These are phyloP conservation scores for Trichoderma citrinoviride DNA, from an alignment of 2,329 filamentous ascomycete species.

Conservation along the genomic window DNA sequence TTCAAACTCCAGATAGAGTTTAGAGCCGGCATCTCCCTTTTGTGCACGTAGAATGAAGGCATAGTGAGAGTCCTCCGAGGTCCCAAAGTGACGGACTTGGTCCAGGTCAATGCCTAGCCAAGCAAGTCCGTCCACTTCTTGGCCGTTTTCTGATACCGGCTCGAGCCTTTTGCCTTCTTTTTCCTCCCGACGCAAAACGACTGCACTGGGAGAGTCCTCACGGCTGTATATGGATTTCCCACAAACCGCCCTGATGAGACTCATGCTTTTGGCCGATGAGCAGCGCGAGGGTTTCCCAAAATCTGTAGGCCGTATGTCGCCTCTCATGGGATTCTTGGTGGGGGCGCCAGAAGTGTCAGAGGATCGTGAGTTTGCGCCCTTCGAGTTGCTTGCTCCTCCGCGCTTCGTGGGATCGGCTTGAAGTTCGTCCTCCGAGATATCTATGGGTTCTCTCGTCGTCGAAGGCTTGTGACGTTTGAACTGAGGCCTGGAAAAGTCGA, in stretches of 20 bases:
- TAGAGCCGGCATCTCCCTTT: neutral
- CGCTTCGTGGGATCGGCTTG: slow-evolving; percentile 13
- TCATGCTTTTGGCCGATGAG: neutral
- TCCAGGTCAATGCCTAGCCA: slow-evolving; percentile 28
- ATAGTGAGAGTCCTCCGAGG: slow-evolving; percentile 24
- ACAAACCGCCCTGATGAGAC: slow-evolving; percentile 29
- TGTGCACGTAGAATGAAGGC: slow-evolving; percentile 29
- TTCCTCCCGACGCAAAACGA: slow-evolving; percentile 9
- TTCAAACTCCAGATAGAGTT: slow-evolving; percentile 29
- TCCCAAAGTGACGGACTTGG: slow-evolving; percentile 23
- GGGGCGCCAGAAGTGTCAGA: no score
- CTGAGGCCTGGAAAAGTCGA: slow-evolving; percentile 18
- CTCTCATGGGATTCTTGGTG: slow-evolving; percentile 22
- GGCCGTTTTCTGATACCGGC: neutral
- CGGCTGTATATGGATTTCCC: slow-evolving; percentile 24
- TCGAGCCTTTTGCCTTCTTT: slow-evolving; percentile 14
- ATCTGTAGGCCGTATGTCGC: slow-evolving; percentile 31
- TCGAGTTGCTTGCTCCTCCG: neutral
- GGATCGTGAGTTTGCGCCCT: neutral
- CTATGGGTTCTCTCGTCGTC: slow-evolving; percentile 21
- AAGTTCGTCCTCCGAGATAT: slow-evolving; percentile 35
- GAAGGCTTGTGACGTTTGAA: slow-evolving; percentile 24
- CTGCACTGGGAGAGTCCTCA: neutral
- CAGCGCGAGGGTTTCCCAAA: slow-evolving; percentile 12
- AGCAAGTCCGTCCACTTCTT: neutral